Base-by-base conservation (phyloP, 164 flowering plant genomes). In the Protea cynaroides region DNA sequence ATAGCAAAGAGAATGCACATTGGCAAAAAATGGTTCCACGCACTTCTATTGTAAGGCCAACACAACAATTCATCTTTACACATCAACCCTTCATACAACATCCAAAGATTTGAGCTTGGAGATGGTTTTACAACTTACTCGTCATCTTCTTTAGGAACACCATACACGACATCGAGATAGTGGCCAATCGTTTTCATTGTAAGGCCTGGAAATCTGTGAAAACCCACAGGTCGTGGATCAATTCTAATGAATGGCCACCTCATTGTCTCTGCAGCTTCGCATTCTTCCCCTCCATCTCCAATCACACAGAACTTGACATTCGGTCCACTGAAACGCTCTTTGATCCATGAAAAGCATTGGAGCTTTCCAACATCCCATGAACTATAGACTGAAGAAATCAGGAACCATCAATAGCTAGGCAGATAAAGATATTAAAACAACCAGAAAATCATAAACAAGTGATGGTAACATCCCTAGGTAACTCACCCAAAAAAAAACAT, bases 271-370 rank as follows among this genome's bases (percentile, higher is more conserved):
- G 99, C 96, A 51, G 96, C 52, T 49, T 49, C 52, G 15, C 52
- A 86, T 78, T 94, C 99, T 75, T 91, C 99, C 87, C 83, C 82
- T 21, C 99, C 97, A 71, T 94, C 93, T 11, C 99, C 99, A 59
- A 94, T 89, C 24, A 78, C 99, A 61, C 99, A 94, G 65, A 91
- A 94, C 59, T 69, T 84, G 56, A 78, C 77, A 66, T 79, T 80
- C 24, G 83, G 82, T 62, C 74, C 58, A 40, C 59, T 68, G 62
- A 82, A 94, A 3, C 93, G 92, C 56, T 86, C 86, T 66, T 80
- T 84, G 76, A 91, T 83, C 95, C 82, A 83, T 49, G 81, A 68
- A 72, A 94, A 94, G 71, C 97, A 94, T 61, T 81, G 81, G 57
- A 72, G 79, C 73, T 94, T 94, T 44, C 96, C 97, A 34, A 85